Base-by-base conservation (phyloP, 2,329 filamentous ascomycete genomes). In the Kalaharituber pfeilii region DNA sequence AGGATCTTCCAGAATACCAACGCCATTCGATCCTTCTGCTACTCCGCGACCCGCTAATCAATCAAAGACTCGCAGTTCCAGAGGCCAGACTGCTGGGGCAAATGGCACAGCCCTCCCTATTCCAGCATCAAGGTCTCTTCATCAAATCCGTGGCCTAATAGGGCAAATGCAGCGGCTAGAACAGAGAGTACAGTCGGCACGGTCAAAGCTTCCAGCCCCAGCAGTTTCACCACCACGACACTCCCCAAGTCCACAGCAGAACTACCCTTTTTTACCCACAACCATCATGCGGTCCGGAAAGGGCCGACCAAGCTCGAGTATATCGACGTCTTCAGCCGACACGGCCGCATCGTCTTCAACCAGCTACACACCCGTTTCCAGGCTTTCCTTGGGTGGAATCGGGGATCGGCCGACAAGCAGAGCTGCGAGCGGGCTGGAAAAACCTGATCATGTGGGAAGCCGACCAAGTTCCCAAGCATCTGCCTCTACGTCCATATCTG, bases 121-220 rank as follows among this genome's bases (percentile, higher is more conserved):
- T 36, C 75, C 77, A 25, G 72, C 73, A 52, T 80, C 74, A 58
- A 79, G 73, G 59, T 96, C 91, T 1, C 78, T 98, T 50, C 84
- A 84, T 61, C 91, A 98, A 67, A 94, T 98, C 65, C 86, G 89
- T 60, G 84, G 82, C 27, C 80, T 98, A 60, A 94, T 93, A 56
- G 88, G 86, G 26, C 91, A 96, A 70, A 95, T 96, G 87, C 86
- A 95, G 69, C 85, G 86, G 62, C 80, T 98, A 57, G 91, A 96
- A 68, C 86, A 91, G 59, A 79, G 91, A 45, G 89, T 98, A 8
- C 87, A 96, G 57, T 86, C 82, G 24, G 91, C 83, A 18, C 81
- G 87, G 62, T 95, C 89, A 36, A 94, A 91, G 69, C 77, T 98
- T 20, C 91, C 91, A 2, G 86, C 83, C 1, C 86, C 88, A 2